Percentiles rank a stretch among this genome's conserved stretches.
Evolutionary conservation across 441 rosid species (phyloP).

Genomic region (Erodium chrysanthum): DNA sequence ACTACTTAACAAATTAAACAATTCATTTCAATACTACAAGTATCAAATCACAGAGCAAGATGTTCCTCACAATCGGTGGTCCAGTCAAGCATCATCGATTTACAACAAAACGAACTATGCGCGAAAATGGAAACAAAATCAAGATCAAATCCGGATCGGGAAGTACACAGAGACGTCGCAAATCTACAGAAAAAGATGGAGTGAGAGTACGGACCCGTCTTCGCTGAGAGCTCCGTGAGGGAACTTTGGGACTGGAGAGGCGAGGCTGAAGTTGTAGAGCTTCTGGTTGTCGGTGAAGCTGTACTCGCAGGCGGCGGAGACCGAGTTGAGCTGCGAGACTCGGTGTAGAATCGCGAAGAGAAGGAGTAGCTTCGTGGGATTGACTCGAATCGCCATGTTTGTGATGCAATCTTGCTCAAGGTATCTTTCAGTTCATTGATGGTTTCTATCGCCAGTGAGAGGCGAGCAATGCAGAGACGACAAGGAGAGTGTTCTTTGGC

Average conservation of each 20-base stretch:
- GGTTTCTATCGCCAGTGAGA: background rate
- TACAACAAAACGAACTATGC: background rate
- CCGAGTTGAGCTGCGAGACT: slow-evolving; percentile 25
- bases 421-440: background rate
- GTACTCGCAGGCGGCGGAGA: slow-evolving; percentile 39
- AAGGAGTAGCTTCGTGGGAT: slow-evolving; percentile 27
- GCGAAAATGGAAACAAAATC: background rate
- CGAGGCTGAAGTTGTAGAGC: slow-evolving; percentile 57
- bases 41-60: background rate
- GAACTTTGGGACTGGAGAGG: slow-evolving; percentile 45
- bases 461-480: too few relatives aligned
- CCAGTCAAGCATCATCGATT: background rate
- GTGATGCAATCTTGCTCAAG: background rate
- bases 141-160: background rate
- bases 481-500: background rate
- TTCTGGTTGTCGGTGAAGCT: slow-evolving; percentile 39
- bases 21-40: too few relatives aligned
- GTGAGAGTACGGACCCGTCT: slow-evolving; percentile 56
- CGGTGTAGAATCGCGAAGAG: slow-evolving; percentile 25
- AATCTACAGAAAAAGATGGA: slow-evolving; percentile 8
- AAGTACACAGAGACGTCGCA: background rate
- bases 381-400: slow-evolving; percentile 12
- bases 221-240: slow-evolving; percentile 90
- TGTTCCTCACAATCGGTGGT: background rate
- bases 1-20: too few relatives aligned